phyloP scores from a whole-genome alignment of 2,329 filamentous ascomycete species.

The Penicillium sp. region DNA sequence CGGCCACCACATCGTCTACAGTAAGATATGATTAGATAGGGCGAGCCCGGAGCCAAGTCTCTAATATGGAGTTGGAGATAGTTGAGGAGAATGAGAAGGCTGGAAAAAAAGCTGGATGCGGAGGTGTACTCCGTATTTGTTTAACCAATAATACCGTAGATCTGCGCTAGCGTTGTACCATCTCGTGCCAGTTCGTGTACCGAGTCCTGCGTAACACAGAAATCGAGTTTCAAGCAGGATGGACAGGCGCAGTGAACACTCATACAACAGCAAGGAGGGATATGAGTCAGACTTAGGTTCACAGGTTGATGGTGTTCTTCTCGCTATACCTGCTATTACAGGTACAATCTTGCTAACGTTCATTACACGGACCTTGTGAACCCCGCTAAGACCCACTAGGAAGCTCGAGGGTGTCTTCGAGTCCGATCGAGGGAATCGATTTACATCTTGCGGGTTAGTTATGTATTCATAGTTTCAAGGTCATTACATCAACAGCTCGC shows the following conservation, averaged over 20 bases:
- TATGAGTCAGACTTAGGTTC: background rate
- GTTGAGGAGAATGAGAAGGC: background rate
- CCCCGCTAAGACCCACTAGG: background rate
- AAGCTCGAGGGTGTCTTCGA: too few species aligned
- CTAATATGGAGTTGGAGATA: background rate
- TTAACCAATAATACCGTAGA: background rate
- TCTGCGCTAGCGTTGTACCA: too few species aligned
- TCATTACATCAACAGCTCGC: background rate
- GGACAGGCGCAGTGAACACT: too few species aligned
- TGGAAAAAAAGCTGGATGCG: conserved; percentile 4
- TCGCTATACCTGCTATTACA: background rate
- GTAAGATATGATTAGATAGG: background rate
- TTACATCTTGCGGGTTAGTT: too few species aligned
- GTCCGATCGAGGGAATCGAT: too few species aligned
- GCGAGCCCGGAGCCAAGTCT: background rate
- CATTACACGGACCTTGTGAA: background rate
- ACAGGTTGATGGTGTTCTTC: background rate
- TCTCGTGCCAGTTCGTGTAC: too few species aligned
- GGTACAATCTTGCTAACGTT: background rate
- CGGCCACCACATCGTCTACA: conserved; percentile 4
- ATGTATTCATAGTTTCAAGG: background rate
- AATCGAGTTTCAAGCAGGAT: background rate
- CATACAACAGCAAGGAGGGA: background rate
- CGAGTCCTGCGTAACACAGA: background rate
- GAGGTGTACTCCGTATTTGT: conserved; percentile 6